Evolutionary conservation across 495 filamentous ascomycete genomes (phyloP).

Genomic region (Daldinia grandis): DNA sequence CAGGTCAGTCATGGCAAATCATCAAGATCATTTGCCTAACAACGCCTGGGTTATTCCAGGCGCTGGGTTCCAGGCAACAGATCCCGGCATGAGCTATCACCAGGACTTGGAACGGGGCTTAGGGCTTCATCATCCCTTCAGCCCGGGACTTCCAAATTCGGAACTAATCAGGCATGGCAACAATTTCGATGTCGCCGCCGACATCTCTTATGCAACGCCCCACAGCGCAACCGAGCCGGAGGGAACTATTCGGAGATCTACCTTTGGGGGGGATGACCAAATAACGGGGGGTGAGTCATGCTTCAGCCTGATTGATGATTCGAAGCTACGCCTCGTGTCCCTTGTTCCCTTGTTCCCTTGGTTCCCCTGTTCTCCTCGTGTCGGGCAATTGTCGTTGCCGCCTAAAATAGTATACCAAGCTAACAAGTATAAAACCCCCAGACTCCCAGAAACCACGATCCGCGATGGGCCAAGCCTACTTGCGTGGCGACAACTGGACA

Average conservation of each 20-base stretch:
- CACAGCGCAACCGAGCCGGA: background rate
- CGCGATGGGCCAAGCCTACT: background rate
- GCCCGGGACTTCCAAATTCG: background rate
- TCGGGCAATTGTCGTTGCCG: slow-evolving; percentile 24
- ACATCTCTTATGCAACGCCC: background rate
- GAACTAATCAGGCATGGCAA: background rate
- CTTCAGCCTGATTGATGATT: slow-evolving; percentile 31
- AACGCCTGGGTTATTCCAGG: background rate
- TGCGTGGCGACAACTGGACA: slow-evolving; percentile 24
- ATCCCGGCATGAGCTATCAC: background rate
- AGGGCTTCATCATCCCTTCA: background rate
- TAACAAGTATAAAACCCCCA: slow-evolving; percentile 25
- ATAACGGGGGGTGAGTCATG: slow-evolving; percentile 25
- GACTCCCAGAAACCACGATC: background rate
- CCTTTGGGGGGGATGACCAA: slow-evolving; percentile 1
- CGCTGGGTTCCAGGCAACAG: background rate
- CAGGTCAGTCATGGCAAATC: background rate
- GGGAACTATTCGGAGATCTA: background rate
- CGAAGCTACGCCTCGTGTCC: slow-evolving; percentile 25
- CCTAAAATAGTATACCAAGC: slow-evolving; percentile 15
- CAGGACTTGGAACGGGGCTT: background rate
- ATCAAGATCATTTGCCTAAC: background rate
- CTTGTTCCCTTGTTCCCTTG: too few relatives aligned
- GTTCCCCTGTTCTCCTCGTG: too few relatives aligned
- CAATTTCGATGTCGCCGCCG: background rate